Base-by-base conservation (phyloP, 2,329 filamentous ascomycete species). In the Volutella citrinella region DNA sequence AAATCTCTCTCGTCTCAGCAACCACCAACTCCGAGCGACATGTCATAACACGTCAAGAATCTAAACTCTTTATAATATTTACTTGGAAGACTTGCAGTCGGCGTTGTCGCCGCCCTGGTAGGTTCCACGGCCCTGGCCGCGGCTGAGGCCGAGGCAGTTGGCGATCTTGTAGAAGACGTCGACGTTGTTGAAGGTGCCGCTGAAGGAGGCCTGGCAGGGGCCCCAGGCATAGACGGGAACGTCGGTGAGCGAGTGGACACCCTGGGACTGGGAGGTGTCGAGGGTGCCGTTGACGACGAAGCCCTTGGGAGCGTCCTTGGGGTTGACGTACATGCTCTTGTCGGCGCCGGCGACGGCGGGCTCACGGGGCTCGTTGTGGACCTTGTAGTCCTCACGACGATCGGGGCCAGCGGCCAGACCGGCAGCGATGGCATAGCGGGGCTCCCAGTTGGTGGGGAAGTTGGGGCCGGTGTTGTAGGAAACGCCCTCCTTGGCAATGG, bases 401-500 rank as follows among this genome's bases (percentile, higher is more conserved):
- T 94, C 87, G 0, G 87, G 87, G 54, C 76, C 74, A 19, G 84
- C 84, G 30, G 72, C 77, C 20, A 87, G 61, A 32, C 87, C 87
- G 24, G 80, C 74, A 36, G 84, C 86, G 31, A 94, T 78, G 38
- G 84, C 84, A 64, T 91, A 93, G 19, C 87, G 77, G 11, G 87
- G 87, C 57, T 87, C 83, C 87, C 87, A 93, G 68, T 87, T 88
- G 43, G 76, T 70, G 14, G 87, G 87, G 71, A 93, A 94, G 66
- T 85, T 77, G 48, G 78, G 71, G 32, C 83, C 82, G 15, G 85
- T 84, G 49, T 74, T 74, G 69, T 91, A 91, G 37, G 76, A 76
- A 45, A 84, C 72, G 40, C 75, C 74, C 22, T 68, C 63, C 44
- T 66, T 63, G 34, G 70, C 65, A 25, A 76, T 66, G 5, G 76